Base-by-base conservation (phyloP, 805 yeast species). In the Tetrapisispora phaffii region DNA sequence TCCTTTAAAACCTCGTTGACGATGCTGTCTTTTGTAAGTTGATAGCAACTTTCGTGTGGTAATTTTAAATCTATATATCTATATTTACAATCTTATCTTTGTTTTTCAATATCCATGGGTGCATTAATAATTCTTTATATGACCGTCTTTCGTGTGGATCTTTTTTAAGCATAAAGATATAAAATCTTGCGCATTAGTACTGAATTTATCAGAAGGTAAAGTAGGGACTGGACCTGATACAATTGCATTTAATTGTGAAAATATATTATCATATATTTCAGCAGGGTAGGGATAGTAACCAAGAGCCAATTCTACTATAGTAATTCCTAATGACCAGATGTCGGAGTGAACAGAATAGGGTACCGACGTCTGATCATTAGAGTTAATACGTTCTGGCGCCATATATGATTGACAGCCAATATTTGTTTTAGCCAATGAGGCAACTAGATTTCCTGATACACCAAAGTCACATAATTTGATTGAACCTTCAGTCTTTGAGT, bases 401-500 rank as follows among this genome's bases (percentile, higher is more conserved):
- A 93, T 93, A 65, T 90, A 90, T 1, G 95, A 84, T 67, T 93
- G 98, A 65, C 98, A 90, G 4, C 98, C 98, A 52, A 90, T 87
- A 56, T 93, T 90, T 0, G 98, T 90, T 56, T 86, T 80, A 13
- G 97, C 97, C 56, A 90, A 72, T 0, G 96, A 86, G 2, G 97
- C 96, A 17, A 93, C 97, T 50, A 90, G 70, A 58, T 90, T 90
- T n/a, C 97, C 97, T 44, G 88, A 77, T 20, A 90, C 98, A 42
- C 98, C 98, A 65, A 90, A 90, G 67, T 90, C 98, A 68, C 96
- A 87, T 26, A 90, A 70, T 63, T 90, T 90, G 31, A 90, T 85
- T 49, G 82, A 80, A 16, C 97, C 97, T 33, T 64, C 61, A 22
- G 68, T 66, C 2, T 86, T 78, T 51, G 85, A 82, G 16, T 89